Evolutionary conservation across 192 early-diverging fungal species (phyloP).

Genomic region (Rhizophagus clarus): DNA sequence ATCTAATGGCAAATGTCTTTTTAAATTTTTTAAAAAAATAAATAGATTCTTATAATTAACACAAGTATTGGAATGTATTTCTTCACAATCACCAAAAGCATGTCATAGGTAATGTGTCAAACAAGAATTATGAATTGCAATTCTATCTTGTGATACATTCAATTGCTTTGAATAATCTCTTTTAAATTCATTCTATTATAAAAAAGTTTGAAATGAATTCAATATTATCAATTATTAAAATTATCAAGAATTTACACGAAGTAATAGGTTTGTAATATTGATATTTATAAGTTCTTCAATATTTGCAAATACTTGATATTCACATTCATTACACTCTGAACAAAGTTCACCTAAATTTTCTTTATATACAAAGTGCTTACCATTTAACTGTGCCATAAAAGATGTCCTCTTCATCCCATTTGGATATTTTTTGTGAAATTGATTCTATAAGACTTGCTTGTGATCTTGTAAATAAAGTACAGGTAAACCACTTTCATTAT

Average conservation of each 20-base stretch:
- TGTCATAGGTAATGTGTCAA: too few species aligned
- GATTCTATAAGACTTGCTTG: background rate
- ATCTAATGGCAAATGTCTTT: background rate
- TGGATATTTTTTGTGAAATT: background rate
- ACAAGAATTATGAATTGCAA: too few species aligned
- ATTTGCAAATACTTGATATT: background rate
- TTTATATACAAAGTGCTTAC: background rate
- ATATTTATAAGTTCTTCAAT: background rate
- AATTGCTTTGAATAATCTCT: too few species aligned
- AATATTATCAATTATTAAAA: too few species aligned
- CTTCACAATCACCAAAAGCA: too few species aligned
- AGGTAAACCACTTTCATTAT: background rate
- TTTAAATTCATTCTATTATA: too few species aligned
- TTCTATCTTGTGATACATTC: too few species aligned
- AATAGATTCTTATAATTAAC: background rate
- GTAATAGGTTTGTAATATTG: background rate
- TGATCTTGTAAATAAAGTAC: background rate
- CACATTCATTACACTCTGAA: background rate
- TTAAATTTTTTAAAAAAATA: background rate
- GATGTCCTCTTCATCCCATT: background rate
- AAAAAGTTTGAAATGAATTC: too few species aligned
- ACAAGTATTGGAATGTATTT: too few species aligned
- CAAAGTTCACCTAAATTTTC: background rate
- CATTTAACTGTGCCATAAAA: background rate
- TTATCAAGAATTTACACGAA: too few species aligned